Evolutionary conservation across 2,329 filamentous ascomycete genomes (phyloP).

Genomic region (Aspergillus fumigatiaffinis): DNA sequence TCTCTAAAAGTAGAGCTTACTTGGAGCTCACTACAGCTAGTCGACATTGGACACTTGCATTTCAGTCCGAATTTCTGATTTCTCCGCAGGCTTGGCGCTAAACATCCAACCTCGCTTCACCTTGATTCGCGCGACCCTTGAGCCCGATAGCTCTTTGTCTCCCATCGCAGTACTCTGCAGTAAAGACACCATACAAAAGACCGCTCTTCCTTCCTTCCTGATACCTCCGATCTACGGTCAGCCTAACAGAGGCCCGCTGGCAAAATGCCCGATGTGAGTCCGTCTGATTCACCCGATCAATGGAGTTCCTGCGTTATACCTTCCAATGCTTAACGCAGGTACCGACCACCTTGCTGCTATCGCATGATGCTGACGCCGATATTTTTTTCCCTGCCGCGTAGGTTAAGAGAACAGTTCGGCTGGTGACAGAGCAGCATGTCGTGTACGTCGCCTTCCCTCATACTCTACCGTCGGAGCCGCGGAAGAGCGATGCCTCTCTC

Average conservation of each 20-base stretch:
- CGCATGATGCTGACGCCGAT: slow-evolving; percentile 20
- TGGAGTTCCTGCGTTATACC: neutral
- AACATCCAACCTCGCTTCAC: slow-evolving; percentile 12
- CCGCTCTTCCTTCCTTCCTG: neutral
- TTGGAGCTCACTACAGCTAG: neutral
- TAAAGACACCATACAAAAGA: neutral
- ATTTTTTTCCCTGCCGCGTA: slow-evolving; percentile 28
- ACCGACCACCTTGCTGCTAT: slow-evolving; percentile 4
- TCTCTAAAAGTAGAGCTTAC: neutral
- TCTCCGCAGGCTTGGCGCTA: slow-evolving; percentile 1
- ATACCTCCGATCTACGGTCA: slow-evolving; percentile 3
- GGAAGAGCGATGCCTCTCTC: neutral
- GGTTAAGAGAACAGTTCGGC: slow-evolving; percentile 82
- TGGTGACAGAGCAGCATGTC: slow-evolving; percentile 86
- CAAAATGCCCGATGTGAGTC: slow-evolving; percentile 36
- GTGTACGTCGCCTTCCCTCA: slow-evolving; percentile 59
- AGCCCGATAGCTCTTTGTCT: slow-evolving; percentile 5
- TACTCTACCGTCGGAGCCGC: neutral
- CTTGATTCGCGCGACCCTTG: slow-evolving; percentile 10
- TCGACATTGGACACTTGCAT: neutral
- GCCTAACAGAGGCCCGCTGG: neutral
- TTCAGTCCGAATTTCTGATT: slow-evolving; percentile 1
- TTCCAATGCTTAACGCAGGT: slow-evolving; percentile 2
- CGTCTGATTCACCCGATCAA: neutral
- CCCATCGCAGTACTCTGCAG: neutral